Base-by-base conservation (phyloP, 2,329 filamentous ascomycete genomes). In the Botrytis fabae region DNA sequence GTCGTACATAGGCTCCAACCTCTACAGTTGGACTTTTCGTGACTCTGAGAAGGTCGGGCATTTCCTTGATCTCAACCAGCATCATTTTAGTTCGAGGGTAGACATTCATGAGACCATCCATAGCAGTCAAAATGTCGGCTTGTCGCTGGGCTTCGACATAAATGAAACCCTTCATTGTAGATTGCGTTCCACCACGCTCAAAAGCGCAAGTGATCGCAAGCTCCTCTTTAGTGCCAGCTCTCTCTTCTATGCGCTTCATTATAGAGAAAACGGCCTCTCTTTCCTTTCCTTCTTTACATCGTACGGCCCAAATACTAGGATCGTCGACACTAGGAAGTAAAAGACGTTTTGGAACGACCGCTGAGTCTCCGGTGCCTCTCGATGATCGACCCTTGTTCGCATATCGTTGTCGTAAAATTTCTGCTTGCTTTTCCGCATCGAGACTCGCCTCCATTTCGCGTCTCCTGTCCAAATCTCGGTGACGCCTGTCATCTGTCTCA, bases 271-370 rank as follows among this genome's bases (percentile, higher is more conserved):
- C 87, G 54, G 97, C 92, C 80, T 99, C 96, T 75, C 92, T 90
- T 83, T 99, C 96, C 83, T 99, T 99, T 78, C 95, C 95, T 77
- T 96, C 93, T 81, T 96, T 96, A 83, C 94, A 97, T 79, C 93
- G 91, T 75, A 97, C 91, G 75, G 92, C 94, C 93, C 94, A 99
- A 80, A 99, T 98, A 79, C 93, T 94, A 1, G 96, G 96, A 81
- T 99, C 96, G 75, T 98, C 92, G 68, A 98, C 95, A 79, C 93
- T 96, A 7, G 96, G 96, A 61, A 98, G 90, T 20, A 98, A 87
- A 60, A 98, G 84, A 75, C 93, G 90, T 82, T 95, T 95, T 32
- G 95, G 94, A 4, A 97, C 91, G 65, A 95, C 89, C 4, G 91
- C 89, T 35, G 92, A 90, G 79, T 95, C 92, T 69, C 88, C 88